Conservation (phyloP, 2,329 filamentous ascomycete genomes). For the Fusarium paranaense region DNA sequence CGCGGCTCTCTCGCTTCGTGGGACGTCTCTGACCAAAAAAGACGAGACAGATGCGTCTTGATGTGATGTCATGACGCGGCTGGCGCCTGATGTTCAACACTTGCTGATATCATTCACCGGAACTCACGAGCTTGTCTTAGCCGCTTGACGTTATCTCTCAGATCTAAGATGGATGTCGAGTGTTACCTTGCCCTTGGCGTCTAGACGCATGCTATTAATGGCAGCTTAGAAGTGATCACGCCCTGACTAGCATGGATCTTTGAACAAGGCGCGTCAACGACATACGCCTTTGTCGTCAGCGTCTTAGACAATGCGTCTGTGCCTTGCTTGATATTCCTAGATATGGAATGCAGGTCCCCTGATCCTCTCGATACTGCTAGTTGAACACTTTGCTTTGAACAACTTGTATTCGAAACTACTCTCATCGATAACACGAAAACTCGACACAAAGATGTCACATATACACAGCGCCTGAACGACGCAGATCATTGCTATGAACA, state of each 20-base stretch:
- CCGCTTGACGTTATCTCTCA: conserved; percentile 16
- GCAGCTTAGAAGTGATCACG: neutral
- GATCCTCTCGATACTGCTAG: neutral
- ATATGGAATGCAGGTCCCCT: neutral
- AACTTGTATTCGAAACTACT: neutral
- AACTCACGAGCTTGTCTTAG: conserved; percentile 11
- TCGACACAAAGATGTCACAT: neutral
- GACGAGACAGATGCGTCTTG: neutral
- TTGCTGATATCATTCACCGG: conserved; percentile 11
- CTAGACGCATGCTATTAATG: conserved; percentile 17
- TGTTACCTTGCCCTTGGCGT: conserved; percentile 14
- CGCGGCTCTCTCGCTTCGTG: neutral
- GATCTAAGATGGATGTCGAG: conserved; percentile 14
- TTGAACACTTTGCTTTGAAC: neutral
- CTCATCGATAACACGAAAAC: neutral
- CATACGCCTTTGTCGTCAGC: neutral
- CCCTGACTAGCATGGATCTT: conserved; percentile 2
- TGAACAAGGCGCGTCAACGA: neutral
- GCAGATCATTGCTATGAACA: neutral
- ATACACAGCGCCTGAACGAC: neutral
- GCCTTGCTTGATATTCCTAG: neutral
- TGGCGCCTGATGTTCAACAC: conserved; percentile 13
- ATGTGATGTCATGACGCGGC: conserved; percentile 27
- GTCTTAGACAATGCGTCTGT: neutral
- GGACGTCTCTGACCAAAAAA: neutral